phyloP scores from a whole-genome alignment of 352 stramenopile species.

The Blastocystis sp. region DNA sequence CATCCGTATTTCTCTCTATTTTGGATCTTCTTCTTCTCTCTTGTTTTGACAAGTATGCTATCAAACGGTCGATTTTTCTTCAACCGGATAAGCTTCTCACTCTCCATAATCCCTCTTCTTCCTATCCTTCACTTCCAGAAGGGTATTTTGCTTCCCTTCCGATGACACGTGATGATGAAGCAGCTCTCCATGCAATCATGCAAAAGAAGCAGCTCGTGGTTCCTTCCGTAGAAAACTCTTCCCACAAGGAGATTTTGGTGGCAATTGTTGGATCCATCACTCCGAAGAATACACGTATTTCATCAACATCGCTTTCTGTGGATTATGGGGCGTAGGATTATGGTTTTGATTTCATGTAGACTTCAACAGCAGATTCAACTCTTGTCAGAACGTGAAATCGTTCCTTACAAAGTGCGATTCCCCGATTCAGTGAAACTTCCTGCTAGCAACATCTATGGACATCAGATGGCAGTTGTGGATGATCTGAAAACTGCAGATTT shows the following conservation, averaged over 20 bases:
- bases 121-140: neutral
- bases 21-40: slow-evolving; percentile 19
- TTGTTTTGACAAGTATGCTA: neutral
- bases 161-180: neutral
- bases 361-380: slow-evolving; percentile 20
- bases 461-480: neutral
- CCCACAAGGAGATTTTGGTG: neutral
- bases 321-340: neutral
- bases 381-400: neutral
- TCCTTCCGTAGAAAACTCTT: neutral
- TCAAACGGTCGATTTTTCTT: slow-evolving; percentile 10
- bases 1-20: neutral
- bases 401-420: neutral
- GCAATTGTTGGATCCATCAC: neutral
- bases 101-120: neutral
- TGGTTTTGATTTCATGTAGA: neutral
- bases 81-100: neutral
- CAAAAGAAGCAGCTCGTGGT: neutral
- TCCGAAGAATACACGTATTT: neutral
- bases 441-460: slow-evolving; percentile 2
- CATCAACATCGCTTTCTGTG: neutral
- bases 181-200: neutral
- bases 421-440: neutral
- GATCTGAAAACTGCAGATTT: neutral
- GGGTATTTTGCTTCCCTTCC: slow-evolving; percentile 24